phyloP scores from a whole-genome alignment of 305 asterid species.

The Ilex paraguariensis region DNA sequence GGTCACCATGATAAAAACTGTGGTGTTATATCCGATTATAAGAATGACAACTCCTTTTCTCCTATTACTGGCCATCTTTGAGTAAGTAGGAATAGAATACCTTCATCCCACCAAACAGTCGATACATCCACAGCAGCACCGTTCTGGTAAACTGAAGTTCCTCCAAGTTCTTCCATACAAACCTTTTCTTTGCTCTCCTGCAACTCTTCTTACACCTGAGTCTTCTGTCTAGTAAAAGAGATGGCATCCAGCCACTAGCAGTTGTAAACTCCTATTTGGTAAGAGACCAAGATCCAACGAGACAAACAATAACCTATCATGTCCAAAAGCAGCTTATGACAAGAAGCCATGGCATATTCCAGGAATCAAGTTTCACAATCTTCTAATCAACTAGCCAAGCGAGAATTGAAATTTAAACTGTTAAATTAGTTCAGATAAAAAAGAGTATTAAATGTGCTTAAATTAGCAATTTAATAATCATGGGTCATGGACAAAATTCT shows the following conservation, averaged over 20 bases:
- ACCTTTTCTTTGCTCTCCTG: conserved; percentile 21
- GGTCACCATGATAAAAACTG: conserved; percentile 35
- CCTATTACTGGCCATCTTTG: conserved; percentile 35
- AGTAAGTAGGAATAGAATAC: conserved; percentile 31
- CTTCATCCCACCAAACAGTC: conserved; percentile 42
- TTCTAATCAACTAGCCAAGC: too few species aligned
- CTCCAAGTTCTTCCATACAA: conserved; percentile 29
- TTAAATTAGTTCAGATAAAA: too few species aligned
- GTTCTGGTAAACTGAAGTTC: conserved; percentile 33
- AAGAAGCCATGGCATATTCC: too few species aligned
- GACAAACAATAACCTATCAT: conserved; percentile 4
- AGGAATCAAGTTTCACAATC: too few species aligned
- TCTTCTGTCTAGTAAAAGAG: conserved; percentile 20
- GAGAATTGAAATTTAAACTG: too few species aligned
- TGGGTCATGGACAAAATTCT: too few species aligned
- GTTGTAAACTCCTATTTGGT: conserved; percentile 40
- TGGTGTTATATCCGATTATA: conserved; percentile 34
- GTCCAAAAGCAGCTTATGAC: background rate
- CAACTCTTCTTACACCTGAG: conserved; percentile 29
- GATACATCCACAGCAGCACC: conserved; percentile 35
- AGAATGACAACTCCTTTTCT: conserved; percentile 34
- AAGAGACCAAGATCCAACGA: conserved; percentile 32
- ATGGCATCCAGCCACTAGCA: conserved; percentile 23
- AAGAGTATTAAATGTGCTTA: too few species aligned
- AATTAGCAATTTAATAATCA: too few species aligned